Conservation (phyloP, 176 grass and related monocot species). For the Carex pumila region DNA sequence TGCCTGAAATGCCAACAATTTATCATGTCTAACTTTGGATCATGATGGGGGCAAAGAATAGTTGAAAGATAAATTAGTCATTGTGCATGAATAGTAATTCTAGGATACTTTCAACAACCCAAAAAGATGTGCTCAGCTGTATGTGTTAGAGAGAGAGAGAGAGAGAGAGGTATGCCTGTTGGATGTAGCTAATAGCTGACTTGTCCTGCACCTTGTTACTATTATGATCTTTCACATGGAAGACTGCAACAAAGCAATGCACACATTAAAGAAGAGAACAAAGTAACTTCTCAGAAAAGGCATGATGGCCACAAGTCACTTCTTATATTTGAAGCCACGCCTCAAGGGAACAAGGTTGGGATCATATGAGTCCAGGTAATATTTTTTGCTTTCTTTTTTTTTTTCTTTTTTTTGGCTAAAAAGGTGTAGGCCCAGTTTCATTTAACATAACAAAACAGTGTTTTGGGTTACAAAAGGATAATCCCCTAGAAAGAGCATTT, state of each 20-base stretch:
- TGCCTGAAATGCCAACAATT: not conserved
- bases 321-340: not conserved
- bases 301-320: not conserved
- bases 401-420: too few species aligned
- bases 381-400: not conserved
- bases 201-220: slow-evolving; percentile 38
- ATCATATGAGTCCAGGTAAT: not conserved
- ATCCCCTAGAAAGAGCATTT: too few species aligned
- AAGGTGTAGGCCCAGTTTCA: too few species aligned
- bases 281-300: not conserved
- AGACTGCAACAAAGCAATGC: slow-evolving; percentile 27
- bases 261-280: not conserved
- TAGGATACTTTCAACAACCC: not conserved
- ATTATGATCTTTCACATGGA: slow-evolving; percentile 50
- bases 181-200: slow-evolving; percentile 31
- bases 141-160: not conserved
- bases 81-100: not conserved
- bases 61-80: not conserved
- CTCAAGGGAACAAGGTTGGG: not conserved
- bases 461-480: too few species aligned
- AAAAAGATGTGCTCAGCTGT: not conserved
- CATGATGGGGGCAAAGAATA: not conserved
- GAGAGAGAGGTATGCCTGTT: slow-evolving; percentile 30
- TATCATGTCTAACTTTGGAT: not conserved
- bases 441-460: too few species aligned